Evolutionary conservation across 2,329 filamentous ascomycete genomes (phyloP), one percentile per base, ranked within the genome.

Genomic region (Mycosphaerella sp.): DNA sequence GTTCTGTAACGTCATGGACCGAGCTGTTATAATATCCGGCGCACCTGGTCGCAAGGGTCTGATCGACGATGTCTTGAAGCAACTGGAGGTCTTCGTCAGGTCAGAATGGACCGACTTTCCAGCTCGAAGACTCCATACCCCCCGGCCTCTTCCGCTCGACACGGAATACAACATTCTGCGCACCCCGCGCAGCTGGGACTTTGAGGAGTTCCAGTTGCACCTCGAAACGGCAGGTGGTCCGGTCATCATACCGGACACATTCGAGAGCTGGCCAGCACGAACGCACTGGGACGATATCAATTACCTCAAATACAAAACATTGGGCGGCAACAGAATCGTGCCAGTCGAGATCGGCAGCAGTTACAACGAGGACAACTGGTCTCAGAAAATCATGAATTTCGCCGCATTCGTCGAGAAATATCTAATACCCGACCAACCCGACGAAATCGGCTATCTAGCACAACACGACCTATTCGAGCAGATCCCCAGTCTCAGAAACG

Each of bases 381-480:
- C 84, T 0, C 91, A 97, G 68, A 79, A 82, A 49, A 81, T 97
- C 21, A 79, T 95, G 43, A 74, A 80, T 0, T 94, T 97, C 61
- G 70, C 73, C 4, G 73, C 84, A 0, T 95, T 96, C 58, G 71
- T 95, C 42, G 59, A 73, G 4, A 67, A 68, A 0, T 83, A 87
- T 64, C 77, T 95, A 53, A 56, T 77, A 21, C 36, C 62, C 4
- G 46, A 46, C 6, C 37, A 51, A 2, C 60, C 62, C 6, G 27
- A 49, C 2, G 49, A 56, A 1, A 81, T 77, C 9, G 88, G 84
- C 10, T 98, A 98, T 67, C 80, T 98, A 40, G 93, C 93, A 7
- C 93, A 98, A 65, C 89, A 97, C 70, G 82, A 91, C 59, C 79
- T 98, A 32, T 84, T 97, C 61, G 70, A 77, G 0, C 93, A 97